These are phyloP conservation scores for Termitomyces sp. DNA, from an alignment of 768 basidiomycete species.

Conservation along the genomic window DNA sequence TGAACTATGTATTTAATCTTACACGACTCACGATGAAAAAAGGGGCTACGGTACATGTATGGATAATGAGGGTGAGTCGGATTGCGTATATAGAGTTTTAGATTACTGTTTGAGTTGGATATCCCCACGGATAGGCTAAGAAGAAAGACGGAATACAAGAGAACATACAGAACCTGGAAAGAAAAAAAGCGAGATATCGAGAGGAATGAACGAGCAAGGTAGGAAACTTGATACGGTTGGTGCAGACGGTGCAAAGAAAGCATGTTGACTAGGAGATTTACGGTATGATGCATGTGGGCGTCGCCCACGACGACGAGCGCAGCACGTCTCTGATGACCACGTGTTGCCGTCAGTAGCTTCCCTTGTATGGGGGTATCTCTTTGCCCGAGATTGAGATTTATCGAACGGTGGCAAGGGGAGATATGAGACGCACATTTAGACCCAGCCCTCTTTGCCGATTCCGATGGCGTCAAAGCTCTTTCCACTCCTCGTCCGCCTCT, in stretches of 20 bases:
- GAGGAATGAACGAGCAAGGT: neutral
- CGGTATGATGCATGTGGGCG: constrained; percentile 6
- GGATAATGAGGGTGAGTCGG: neutral
- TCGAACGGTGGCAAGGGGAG: constrained; percentile 44
- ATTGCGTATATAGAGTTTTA: constrained; percentile 3
- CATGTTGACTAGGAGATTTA: constrained; percentile 8
- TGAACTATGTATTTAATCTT: constrained; percentile 1
- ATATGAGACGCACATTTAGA: constrained; percentile 49
- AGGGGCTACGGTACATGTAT: constrained; percentile 1
- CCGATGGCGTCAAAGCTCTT: constrained; percentile 83
- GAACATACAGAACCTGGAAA: constrained; percentile 10
- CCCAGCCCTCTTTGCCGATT: constrained; percentile 75
- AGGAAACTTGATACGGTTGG: neutral
- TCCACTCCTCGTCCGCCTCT: constrained; percentile 78
- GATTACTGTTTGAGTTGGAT: constrained; percentile 6
- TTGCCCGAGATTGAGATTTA: constrained; percentile 35
- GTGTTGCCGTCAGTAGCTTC: constrained; percentile 21
- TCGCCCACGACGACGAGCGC: constrained; percentile 12
- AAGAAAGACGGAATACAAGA: neutral
- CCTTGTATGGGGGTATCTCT: constrained; percentile 13
- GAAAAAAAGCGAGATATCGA: neutral
- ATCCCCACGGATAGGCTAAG: constrained; percentile 7
- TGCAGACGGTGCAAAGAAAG: constrained; percentile 7
- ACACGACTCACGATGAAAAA: neutral
- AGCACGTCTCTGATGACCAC: constrained; percentile 3